A percentile compares a stretch with the other conserved stretches of the same genome.
Evolutionary conservation across 768 basidiomycete genomes (phyloP).

Genomic region (Paxillus ammoniavirescens): DNA sequence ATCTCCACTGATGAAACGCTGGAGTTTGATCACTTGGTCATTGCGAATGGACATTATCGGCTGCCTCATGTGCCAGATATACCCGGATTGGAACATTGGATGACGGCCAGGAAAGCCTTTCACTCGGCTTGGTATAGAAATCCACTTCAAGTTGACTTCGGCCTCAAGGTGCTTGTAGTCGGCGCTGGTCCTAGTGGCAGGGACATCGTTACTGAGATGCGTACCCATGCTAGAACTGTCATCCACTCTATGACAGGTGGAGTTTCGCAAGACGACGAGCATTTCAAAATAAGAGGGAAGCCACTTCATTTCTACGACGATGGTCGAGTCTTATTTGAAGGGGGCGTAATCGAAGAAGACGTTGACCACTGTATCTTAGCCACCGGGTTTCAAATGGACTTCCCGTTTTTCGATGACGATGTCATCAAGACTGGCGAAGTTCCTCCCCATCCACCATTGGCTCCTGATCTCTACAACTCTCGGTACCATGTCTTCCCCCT

Average conservation of each 20-base stretch:
- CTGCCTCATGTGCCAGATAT: slow-evolving; percentile 59
- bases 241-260: slow-evolving; percentile 54
- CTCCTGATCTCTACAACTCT: slow-evolving; percentile 58
- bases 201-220: slow-evolving; percentile 66
- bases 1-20: slow-evolving; percentile 36
- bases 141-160: slow-evolving; percentile 34
- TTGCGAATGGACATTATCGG: slow-evolving; percentile 76
- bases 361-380: slow-evolving; percentile 70
- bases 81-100: slow-evolving; percentile 62
- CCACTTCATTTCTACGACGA: slow-evolving; percentile 40
- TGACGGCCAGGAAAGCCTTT: slow-evolving; percentile 45
- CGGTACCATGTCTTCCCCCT: slow-evolving; percentile 69
- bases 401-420: slow-evolving; percentile 55
- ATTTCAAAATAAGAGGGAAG: slow-evolving; percentile 41
- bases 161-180: slow-evolving; percentile 43
- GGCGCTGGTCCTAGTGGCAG: slow-evolving; percentile 64
- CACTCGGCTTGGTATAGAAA: slow-evolving; percentile 72
- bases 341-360: slow-evolving; percentile 50
- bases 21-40: slow-evolving; percentile 62
- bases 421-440: slow-evolving; percentile 38
- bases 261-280: slow-evolving; percentile 28
- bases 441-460: slow-evolving; percentile 48
- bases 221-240: slow-evolving; percentile 41
- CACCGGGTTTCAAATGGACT: slow-evolving; percentile 68
- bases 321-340: slow-evolving; percentile 56